Base-by-base conservation (phyloP, 1,139 yeast genomes). In the Groenewaldozyma sp. region DNA sequence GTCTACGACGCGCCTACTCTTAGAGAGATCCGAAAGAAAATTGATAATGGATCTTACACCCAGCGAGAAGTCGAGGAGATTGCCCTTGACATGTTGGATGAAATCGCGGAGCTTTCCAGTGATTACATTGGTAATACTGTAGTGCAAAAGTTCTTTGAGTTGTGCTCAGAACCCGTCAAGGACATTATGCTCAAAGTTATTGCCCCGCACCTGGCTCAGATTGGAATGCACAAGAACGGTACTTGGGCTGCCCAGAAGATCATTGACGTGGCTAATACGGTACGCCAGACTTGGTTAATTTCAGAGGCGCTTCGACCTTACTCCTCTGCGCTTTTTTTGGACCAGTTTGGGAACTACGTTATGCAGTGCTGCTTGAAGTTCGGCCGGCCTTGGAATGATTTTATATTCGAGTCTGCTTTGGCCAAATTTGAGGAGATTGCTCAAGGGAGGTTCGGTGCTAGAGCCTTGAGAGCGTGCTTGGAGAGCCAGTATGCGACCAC, bases 241-340 rank as follows among this genome's bases (percentile, higher is more conserved):
- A 91, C 99, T 3, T 91, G 98, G 98, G 97, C 97, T 2, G 94
- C 95, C 24, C 98, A 93, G 60, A 93, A 91, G 61, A 81, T 91
- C 58, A 87, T 93, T 52, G 82, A 79, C 49, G 79, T 83, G 44
- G 79, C 83, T 6, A 67, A 68, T 37, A 67, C 80, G 1, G 73
- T 74, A 28, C 77, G 86, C 46, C 95, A 88, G 59, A 79, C 75
- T 61, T 65, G 70, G 51, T 59, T 79, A 40, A 82, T 91, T 40
- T 79, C 80, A 6, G 70, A 73, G 13, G 75, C 88, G 28, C 71
- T 91, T 45, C 75, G 77, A 47, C 94, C 95, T 2, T 87, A 82
- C 56, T 75, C 94, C 32, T 86, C 82, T 1, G 84, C 88, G 41
- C 68, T 91, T 49, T 83, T 93, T 56, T 79, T 87, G 56, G 99